Base-by-base conservation (phyloP, 306 rosid species). In the Cyamopsis tetragonoloba region DNA sequence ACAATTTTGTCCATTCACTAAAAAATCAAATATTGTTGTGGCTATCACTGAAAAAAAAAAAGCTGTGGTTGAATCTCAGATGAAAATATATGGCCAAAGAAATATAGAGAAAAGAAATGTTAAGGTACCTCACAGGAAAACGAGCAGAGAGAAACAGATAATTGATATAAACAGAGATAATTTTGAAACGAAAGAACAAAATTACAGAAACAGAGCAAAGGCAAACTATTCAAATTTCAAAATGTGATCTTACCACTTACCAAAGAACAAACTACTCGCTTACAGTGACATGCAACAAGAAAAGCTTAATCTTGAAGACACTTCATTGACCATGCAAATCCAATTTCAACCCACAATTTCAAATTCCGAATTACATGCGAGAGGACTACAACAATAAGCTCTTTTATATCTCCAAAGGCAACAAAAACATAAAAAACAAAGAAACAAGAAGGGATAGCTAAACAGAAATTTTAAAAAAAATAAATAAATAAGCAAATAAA, bases 291-390 rank as follows among this genome's bases (percentile, higher is more conserved):
- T 42, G 79, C 54, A 62, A 17, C 50, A 46, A 32, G 31, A 73
- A 59, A 66, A 4, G 74, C n/a, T 70, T 58, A 57, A 64, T 58
- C 60, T 11, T 62, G 28, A 54, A 35, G 15, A 64, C 61, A 62
- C 43, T 38, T 2, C 11, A 72, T 4, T 44, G 34, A 39, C 5
- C 70, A 64, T 48, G 65, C 80, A 72, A 37, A 7, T 50, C 46
- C 5, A 4, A 47, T 58, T 14, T 34, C 58, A 58, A 58, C 28
- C 66, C 42, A 24, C 20, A 53, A 41, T 31, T n/a, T 15, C 55
- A 30, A 19, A 50, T 17, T 34, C 65, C 47, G 3, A 63, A 64
- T 17, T 15, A 22, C 42, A 50, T 0, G 1, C 24, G n/a, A n/a
- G n/a, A n/a, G n/a, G n/a, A 35, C 74, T 18, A 9, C 20, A 28